These are phyloP conservation scores for Hymenoscyphus fraxineus DNA, from an alignment of 2,329 filamentous ascomycete species.

Conservation along the genomic window DNA sequence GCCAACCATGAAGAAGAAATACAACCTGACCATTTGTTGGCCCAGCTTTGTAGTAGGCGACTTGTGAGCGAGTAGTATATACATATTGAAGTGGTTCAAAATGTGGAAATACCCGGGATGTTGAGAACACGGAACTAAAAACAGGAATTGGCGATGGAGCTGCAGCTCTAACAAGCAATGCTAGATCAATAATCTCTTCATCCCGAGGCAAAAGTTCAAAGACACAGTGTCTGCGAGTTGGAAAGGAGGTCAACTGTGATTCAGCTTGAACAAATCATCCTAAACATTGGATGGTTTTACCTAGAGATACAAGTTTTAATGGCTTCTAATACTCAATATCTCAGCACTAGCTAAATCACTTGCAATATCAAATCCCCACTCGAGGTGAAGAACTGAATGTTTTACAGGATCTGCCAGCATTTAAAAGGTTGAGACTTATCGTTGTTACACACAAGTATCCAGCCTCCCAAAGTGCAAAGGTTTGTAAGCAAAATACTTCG, in stretches of 20 bases:
- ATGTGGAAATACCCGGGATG: neutral
- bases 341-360: neutral
- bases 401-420: neutral
- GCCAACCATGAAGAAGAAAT: constrained; percentile 13
- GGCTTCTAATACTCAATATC: neutral
- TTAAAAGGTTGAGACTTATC: neutral
- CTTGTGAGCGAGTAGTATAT: neutral
- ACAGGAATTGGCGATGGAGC: neutral
- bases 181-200: neutral
- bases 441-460: neutral
- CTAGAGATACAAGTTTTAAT: neutral
- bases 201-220: neutral
- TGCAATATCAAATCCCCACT: neutral
- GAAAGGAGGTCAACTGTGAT: neutral
- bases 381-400: neutral
- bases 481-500: neutral
- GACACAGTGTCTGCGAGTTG: neutral
- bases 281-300: neutral
- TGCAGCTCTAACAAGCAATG: neutral
- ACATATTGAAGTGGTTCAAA: neutral
- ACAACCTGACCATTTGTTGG: constrained; percentile 7
- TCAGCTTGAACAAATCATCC: neutral
- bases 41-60: neutral
- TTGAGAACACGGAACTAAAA: neutral
- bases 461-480: neutral